Conservation (phyloP, 768 basidiomycete species). For the Scleroderma citrinum region DNA sequence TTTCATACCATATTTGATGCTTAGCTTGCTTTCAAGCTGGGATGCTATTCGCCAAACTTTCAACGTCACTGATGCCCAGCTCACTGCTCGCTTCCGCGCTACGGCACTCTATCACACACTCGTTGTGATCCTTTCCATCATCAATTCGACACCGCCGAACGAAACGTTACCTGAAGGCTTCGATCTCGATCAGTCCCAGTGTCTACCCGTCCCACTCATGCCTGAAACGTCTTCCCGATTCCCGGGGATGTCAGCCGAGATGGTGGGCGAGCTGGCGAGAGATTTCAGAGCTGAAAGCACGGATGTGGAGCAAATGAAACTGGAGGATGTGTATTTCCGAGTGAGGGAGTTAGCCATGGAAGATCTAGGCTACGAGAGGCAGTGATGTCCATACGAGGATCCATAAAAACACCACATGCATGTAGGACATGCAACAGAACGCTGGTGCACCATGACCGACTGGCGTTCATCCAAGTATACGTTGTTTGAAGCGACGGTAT, state of each 20-base stretch:
- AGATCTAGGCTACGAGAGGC: slow-evolving; percentile 36
- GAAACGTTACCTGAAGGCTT: slow-evolving; percentile 40
- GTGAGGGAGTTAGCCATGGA: slow-evolving; percentile 57
- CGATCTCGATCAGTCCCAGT: slow-evolving; percentile 51
- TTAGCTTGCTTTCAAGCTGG: slow-evolving; percentile 53
- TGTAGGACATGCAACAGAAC: no score
- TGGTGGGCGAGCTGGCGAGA: slow-evolving; percentile 48
- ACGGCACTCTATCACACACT: slow-evolving; percentile 76
- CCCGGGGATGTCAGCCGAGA: slow-evolving; percentile 65
- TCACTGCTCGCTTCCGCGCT: slow-evolving; percentile 61
- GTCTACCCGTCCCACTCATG: slow-evolving; percentile 50
- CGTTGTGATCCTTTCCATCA: slow-evolving; percentile 36
- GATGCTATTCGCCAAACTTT: slow-evolving; percentile 63
- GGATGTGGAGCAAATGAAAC: slow-evolving; percentile 43
- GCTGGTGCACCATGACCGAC: no score
- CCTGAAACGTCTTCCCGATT: slow-evolving; percentile 65
- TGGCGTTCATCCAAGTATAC: slow-evolving; percentile 18
- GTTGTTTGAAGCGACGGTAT: slow-evolving; percentile 37
- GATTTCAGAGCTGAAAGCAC: slow-evolving; percentile 64
- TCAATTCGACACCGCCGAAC: slow-evolving; percentile 19
- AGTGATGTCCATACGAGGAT: slow-evolving; percentile 5
- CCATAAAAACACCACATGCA: background rate
- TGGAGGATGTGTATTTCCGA: slow-evolving; percentile 58
- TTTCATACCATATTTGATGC: background rate
- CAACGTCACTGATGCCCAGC: slow-evolving; percentile 70